These are phyloP conservation scores for Lactarius indigo DNA, from an alignment of 768 basidiomycete species.

Conservation along the genomic window DNA sequence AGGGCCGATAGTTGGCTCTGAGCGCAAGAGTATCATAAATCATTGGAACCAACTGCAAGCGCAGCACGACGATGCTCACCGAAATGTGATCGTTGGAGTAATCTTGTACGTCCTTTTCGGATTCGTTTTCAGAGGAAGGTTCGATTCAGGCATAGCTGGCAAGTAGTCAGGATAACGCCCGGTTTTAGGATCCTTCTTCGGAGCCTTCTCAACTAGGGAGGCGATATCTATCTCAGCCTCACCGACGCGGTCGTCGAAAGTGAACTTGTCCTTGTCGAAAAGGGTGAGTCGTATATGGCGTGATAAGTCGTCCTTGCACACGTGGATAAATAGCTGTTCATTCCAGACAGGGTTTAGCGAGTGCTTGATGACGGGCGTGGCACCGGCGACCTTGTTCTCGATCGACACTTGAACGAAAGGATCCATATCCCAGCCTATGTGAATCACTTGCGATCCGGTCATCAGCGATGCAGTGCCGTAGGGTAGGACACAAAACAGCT, in stretches of 20 bases:
- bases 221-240: conserved; percentile 68
- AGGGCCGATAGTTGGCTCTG: conserved; percentile 93
- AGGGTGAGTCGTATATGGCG: conserved; percentile 79
- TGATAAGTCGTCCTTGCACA: conserved; percentile 61
- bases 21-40: conserved; percentile 13
- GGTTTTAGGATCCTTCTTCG: conserved; percentile 44
- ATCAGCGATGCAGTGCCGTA: background rate
- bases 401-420: conserved; percentile 95
- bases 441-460: conserved; percentile 53
- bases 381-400: conserved; percentile 90
- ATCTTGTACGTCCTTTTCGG: conserved; percentile 61
- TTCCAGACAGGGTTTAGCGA: conserved; percentile 87
- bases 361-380: conserved; percentile 79
- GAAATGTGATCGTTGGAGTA: conserved; percentile 63
- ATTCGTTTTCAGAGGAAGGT: conserved; percentile 52
- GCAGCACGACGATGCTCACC: conserved; percentile 38
- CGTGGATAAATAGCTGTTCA: conserved; percentile 91
- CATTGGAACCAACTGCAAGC: background rate
- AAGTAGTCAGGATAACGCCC: conserved; percentile 53
- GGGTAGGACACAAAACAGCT: conserved; percentile 32
- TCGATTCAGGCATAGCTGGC: conserved; percentile 67
- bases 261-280: conserved; percentile 95
- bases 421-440: conserved; percentile 94
- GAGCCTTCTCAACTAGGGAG: conserved; percentile 42
- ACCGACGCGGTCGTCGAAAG: conserved; percentile 85